Conservation (phyloP, 148 eudicot species). For the Pouteria glomerata region DNA sequence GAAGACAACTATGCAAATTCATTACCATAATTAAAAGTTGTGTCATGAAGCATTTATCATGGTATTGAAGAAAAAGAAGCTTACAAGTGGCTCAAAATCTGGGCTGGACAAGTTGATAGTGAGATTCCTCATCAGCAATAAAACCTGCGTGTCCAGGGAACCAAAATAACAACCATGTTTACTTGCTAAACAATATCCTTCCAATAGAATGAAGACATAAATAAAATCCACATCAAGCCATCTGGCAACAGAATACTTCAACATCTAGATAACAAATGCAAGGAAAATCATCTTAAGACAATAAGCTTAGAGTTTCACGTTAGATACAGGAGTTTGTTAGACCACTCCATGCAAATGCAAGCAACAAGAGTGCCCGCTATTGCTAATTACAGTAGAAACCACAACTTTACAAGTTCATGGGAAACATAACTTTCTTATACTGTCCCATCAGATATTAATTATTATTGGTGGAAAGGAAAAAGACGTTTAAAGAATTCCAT, state of each 20-base stretch:
- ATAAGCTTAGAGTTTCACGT: not conserved
- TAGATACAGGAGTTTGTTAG: not conserved
- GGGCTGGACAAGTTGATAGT: conserved; percentile 85
- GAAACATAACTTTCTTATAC: not conserved
- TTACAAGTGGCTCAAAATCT: conserved; percentile 82
- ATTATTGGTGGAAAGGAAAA: not conserved
- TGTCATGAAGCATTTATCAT: not conserved
- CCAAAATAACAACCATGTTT: not conserved
- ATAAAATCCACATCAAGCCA: not conserved
- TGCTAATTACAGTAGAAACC: too few relatives aligned
- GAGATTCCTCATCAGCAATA: conserved; percentile 85
- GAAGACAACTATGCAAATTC: not conserved
- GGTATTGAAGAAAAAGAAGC: conserved; percentile 16
- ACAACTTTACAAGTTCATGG: not conserved
- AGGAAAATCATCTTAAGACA: not conserved
- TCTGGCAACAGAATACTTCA: not conserved
- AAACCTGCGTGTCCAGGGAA: conserved; percentile 48
- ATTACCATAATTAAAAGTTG: not conserved
- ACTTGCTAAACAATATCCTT: not conserved
- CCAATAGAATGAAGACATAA: not conserved
- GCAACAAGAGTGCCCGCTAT: not conserved
- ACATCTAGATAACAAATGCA: not conserved
- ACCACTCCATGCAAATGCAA: not conserved
- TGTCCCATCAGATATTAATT: not conserved
- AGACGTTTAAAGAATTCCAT: not conserved